phyloP scores from a whole-genome alignment of 352 stramenopile genomes.

The Thalassiosira mediterranea region DNA sequence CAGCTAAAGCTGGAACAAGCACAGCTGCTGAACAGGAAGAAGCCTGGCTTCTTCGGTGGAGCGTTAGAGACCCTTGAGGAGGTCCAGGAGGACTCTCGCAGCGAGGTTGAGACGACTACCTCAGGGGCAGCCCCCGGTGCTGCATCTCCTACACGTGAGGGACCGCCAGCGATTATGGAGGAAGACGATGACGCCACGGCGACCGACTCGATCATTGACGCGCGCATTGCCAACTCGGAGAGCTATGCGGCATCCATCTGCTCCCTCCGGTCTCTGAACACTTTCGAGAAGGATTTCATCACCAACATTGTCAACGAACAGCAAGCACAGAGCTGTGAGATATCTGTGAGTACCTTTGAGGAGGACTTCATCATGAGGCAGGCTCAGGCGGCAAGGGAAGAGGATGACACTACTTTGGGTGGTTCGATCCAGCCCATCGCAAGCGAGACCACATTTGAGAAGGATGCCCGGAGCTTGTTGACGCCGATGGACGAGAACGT shows the following conservation, averaged over 20 bases:
- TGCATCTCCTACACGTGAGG: not conserved
- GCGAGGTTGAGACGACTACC: not conserved
- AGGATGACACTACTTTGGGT: slow-evolving; percentile 30
- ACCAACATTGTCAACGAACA: slow-evolving; percentile 41
- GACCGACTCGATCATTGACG: slow-evolving; percentile 41
- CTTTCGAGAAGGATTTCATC: slow-evolving; percentile 50
- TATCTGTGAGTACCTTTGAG: slow-evolving; percentile 32
- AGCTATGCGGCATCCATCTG: slow-evolving; percentile 32
- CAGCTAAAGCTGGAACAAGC: too few species aligned
- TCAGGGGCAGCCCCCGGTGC: not conserved
- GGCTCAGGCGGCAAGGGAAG: not conserved
- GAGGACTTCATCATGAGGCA: slow-evolving; percentile 12
- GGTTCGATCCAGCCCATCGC: not conserved
- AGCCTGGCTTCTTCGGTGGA: too few species aligned
- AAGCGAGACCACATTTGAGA: slow-evolving; percentile 47
- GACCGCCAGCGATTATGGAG: not conserved
- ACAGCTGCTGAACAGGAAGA: too few species aligned
- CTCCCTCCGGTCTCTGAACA: slow-evolving; percentile 34
- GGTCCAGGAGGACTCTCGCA: not conserved
- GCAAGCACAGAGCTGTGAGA: not conserved
- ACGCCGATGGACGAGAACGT: too few species aligned
- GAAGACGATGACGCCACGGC: slow-evolving; percentile 11
- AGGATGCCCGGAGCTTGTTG: slow-evolving; percentile 13
- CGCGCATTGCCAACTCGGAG: slow-evolving; percentile 33
- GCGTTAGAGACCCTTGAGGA: too few species aligned